Conservation (phyloP, 164 flowering plant genomes). For the Santalum album region DNA sequence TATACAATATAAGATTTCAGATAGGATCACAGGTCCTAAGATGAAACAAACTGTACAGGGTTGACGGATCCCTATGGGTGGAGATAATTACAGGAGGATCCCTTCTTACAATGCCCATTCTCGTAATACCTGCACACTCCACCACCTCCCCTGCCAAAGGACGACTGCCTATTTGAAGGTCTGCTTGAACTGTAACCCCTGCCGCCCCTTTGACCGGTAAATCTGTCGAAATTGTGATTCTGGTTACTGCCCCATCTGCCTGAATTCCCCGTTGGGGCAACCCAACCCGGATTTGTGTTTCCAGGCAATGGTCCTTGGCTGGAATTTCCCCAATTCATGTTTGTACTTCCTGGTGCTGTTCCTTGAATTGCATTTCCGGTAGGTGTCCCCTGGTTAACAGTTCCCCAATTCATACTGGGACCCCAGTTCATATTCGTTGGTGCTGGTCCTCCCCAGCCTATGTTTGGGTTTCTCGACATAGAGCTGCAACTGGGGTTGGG, state of each 20-base stretch:
- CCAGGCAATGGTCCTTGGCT: slow-evolving; percentile 18
- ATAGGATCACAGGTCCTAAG: neutral
- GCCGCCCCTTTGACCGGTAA: slow-evolving; percentile 33
- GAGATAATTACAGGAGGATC: slow-evolving; percentile 50
- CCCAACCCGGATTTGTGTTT: slow-evolving; percentile 22
- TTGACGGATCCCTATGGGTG: slow-evolving; percentile 25
- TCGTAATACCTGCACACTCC: slow-evolving; percentile 55
- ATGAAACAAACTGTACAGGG: neutral
- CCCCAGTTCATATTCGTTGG: slow-evolving; percentile 14
- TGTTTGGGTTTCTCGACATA: slow-evolving; percentile 24
- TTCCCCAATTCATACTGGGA: slow-evolving; percentile 8
- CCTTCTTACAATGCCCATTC: slow-evolving; percentile 70
- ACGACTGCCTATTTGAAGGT: slow-evolving; percentile 40
- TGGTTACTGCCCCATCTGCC: slow-evolving; percentile 36
- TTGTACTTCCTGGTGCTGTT: neutral
- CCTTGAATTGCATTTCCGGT: slow-evolving; percentile 14
- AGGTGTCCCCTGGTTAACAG: slow-evolving; percentile 9
- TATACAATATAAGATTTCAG: no score
- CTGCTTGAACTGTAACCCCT: slow-evolving; percentile 36
- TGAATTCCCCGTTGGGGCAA: slow-evolving; percentile 19
- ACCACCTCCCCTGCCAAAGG: slow-evolving; percentile 31
- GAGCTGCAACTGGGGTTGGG: slow-evolving; percentile 27
- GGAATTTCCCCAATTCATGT: slow-evolving; percentile 17
- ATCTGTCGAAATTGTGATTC: slow-evolving; percentile 32
- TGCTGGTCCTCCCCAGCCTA: slow-evolving; percentile 22